Evolutionary conservation across 2,329 filamentous ascomycete genomes (phyloP).

Genomic region (Ophiostoma australiae): DNA sequence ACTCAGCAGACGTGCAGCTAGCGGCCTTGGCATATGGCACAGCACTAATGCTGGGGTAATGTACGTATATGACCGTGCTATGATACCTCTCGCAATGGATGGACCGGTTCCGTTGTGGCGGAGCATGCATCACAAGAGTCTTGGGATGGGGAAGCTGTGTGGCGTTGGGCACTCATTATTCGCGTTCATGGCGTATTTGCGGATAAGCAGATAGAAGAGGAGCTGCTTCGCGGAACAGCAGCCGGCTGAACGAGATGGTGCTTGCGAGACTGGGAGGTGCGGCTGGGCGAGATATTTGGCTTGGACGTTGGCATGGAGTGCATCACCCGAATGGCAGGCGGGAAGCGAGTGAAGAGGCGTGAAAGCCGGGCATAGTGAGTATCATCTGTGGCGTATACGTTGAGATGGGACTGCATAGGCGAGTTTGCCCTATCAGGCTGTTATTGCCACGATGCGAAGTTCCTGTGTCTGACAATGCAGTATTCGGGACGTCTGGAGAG

Average conservation of each 20-base stretch:
- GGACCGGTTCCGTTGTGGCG: background rate
- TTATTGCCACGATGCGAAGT: too few relatives aligned
- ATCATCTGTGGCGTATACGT: background rate
- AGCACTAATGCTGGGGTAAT: background rate
- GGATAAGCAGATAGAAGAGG: background rate
- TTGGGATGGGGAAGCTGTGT: background rate
- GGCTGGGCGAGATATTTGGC: background rate
- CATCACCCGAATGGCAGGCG: background rate
- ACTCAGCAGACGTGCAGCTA: background rate
- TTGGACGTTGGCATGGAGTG: background rate
- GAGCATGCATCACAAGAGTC: background rate
- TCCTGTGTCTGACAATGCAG: too few relatives aligned
- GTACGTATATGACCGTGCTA: background rate
- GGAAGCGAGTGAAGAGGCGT: background rate
- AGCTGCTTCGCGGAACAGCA: background rate
- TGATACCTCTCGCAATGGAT: background rate
- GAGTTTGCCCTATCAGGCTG: background rate
- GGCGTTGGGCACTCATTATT: background rate
- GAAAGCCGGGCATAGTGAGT: background rate
- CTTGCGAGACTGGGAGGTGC: background rate
- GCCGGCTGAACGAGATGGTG: background rate
- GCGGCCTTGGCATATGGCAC: constrained; percentile 4
- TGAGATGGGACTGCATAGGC: background rate
- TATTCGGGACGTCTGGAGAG: too few relatives aligned
- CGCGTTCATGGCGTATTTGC: background rate